Conservation (phyloP, 2,329 filamentous ascomycete species). For the Fusarium oligoseptatum region DNA sequence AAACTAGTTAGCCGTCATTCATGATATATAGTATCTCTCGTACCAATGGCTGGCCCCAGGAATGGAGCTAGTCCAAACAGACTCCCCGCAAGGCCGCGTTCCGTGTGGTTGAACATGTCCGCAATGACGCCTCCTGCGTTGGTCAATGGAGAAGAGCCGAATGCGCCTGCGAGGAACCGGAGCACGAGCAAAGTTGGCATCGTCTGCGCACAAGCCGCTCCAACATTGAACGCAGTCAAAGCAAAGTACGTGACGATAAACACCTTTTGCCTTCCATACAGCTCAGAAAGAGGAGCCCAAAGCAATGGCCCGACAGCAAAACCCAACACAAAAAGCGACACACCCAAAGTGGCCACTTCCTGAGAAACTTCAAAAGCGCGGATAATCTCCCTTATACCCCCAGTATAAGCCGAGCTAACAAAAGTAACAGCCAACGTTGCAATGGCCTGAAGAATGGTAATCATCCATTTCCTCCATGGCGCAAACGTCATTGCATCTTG, state of each 20-base stretch:
- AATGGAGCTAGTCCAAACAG: constrained; percentile 66
- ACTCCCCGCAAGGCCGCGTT: constrained; percentile 66
- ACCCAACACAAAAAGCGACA: constrained; percentile 74
- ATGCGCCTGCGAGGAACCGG: constrained; percentile 72
- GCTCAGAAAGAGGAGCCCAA: constrained; percentile 75
- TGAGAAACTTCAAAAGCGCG: constrained; percentile 63
- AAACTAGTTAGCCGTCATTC: background rate
- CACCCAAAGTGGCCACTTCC: constrained; percentile 70
- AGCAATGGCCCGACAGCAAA: constrained; percentile 72
- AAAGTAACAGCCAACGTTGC: constrained; percentile 78
- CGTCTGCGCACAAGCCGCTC: constrained; percentile 66
- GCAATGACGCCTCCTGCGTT: constrained; percentile 65
- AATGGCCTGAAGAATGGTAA: constrained; percentile 65
- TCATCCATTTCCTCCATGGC: constrained; percentile 70
- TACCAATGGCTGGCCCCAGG: constrained; percentile 32
- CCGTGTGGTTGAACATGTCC: constrained; percentile 64
- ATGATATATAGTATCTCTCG: rapidly evolving
- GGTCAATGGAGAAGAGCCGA: constrained; percentile 58
- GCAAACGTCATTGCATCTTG: constrained; percentile 74
- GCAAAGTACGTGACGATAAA: constrained; percentile 69
- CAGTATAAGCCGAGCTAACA: constrained; percentile 75
- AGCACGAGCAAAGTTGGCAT: constrained; percentile 71
- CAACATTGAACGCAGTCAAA: constrained; percentile 73
- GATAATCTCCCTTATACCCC: constrained; percentile 67
- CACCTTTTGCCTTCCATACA: constrained; percentile 71